Conservation (phyloP, 306 rosid species). For the Dryas drummondii region DNA sequence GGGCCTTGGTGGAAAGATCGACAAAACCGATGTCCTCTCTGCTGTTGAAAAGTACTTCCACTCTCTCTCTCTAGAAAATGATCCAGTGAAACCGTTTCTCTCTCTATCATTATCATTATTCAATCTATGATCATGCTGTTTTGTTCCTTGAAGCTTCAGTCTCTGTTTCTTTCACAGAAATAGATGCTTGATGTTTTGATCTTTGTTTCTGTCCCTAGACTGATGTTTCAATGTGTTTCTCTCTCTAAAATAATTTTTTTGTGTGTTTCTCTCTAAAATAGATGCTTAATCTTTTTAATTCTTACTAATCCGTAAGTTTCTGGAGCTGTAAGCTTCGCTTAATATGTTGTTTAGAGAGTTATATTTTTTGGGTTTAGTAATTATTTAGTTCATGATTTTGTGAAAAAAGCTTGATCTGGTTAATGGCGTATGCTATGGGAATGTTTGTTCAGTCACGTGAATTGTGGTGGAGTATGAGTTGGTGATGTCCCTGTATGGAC, state of each 20-base stretch:
- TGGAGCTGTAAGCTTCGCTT: neutral
- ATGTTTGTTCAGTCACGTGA: neutral
- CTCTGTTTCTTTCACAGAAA: no score
- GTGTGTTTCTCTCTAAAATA: conserved; percentile 5
- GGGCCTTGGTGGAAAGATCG: conserved; percentile 85
- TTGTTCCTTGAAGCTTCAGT: no score
- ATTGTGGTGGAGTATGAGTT: neutral
- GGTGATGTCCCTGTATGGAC: neutral
- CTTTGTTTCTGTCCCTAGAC: neutral
- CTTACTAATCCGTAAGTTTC: neutral
- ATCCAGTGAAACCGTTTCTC: neutral
- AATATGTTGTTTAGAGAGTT: neutral
- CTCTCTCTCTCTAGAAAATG: neutral
- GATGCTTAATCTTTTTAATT: neutral
- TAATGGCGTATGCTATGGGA: neutral
- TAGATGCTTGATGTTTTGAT: neutral
- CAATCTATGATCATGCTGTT: neutral
- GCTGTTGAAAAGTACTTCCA: conserved; percentile 63
- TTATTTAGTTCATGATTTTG: neutral
- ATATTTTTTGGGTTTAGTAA: neutral
- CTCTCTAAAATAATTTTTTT: neutral
- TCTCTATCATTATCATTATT: neutral
- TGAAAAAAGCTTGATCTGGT: neutral
- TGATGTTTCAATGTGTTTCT: neutral
- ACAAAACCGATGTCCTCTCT: conserved; percentile 59